Conservation (phyloP, 208 protist species). For the Leishmania lainsoni region DNA sequence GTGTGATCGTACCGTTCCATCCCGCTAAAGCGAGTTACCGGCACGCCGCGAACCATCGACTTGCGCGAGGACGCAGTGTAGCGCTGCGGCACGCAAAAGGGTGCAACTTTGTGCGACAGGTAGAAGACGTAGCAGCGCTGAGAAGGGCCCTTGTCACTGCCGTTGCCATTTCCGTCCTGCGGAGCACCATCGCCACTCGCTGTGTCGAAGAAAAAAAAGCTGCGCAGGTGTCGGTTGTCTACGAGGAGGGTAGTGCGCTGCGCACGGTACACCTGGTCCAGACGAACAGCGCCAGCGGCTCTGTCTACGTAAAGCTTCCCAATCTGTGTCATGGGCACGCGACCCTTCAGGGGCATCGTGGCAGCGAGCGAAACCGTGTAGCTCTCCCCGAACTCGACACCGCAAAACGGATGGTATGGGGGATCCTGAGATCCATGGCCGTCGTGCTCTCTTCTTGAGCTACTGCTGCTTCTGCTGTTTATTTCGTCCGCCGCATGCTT, state of each 20-base stretch:
- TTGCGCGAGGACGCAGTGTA: constrained; percentile 25
- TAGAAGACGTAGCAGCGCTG: constrained; percentile 35
- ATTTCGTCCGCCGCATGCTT: constrained; percentile 4
- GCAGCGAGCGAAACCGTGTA: constrained; percentile 41
- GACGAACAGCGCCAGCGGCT: constrained; percentile 14
- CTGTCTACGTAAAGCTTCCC: constrained; percentile 44
- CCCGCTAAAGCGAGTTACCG: constrained; percentile 42
- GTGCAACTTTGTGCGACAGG: constrained; percentile 15
- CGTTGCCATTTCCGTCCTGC: not conserved
- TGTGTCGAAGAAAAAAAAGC: constrained; percentile 24
- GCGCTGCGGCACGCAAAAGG: constrained; percentile 47
- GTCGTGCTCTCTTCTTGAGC: not conserved
- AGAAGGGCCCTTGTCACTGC: not conserved
- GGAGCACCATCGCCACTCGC: not conserved
- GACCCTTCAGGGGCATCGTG: constrained; percentile 25
- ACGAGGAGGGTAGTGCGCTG: constrained; percentile 31
- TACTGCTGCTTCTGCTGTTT: not conserved
- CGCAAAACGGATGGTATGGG: constrained; percentile 13
- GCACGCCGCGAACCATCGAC: constrained; percentile 49
- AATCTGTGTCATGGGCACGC: constrained; percentile 29
- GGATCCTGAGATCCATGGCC: not conserved
- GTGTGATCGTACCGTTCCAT: constrained; percentile 41
- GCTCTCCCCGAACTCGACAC: constrained; percentile 29
- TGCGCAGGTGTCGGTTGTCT: constrained; percentile 31
- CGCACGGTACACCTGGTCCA: constrained; percentile 35